These are phyloP conservation scores for Ambrosiella xylebori DNA, from an alignment of 2,329 filamentous ascomycete genomes.

Conservation along the genomic window DNA sequence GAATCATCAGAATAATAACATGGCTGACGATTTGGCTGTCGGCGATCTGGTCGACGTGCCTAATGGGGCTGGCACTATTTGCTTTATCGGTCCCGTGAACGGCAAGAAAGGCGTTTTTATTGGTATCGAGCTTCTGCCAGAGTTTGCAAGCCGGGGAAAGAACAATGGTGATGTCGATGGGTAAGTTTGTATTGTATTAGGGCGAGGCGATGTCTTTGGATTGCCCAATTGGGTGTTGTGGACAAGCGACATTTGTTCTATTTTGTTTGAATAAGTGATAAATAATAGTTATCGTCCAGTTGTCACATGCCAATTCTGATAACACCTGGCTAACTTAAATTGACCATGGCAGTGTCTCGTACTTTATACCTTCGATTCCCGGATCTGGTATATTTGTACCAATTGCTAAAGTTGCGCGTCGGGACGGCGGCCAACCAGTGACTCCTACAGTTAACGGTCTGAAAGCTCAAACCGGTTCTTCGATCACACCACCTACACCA, in stretches of 20 bases:
- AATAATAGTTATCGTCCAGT: too few relatives aligned
- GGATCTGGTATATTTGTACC: slow-evolving; percentile 91
- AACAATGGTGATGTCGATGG: slow-evolving; percentile 94
- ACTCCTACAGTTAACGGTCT: slow-evolving; percentile 41
- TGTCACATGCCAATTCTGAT: too few relatives aligned
- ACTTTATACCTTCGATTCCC: slow-evolving; percentile 63
- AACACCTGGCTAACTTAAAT: too few relatives aligned
- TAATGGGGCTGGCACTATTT: slow-evolving; percentile 69
- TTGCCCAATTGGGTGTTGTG: background rate
- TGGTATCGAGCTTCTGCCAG: slow-evolving; percentile 70
- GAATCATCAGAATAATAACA: slow-evolving; percentile 21
- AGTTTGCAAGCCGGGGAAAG: slow-evolving; percentile 73
- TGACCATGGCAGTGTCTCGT: slow-evolving; percentile 35
- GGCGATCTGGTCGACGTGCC: slow-evolving; percentile 84
- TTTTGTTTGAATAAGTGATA: too few relatives aligned
- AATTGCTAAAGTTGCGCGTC: slow-evolving; percentile 58
- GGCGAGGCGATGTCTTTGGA: background rate
- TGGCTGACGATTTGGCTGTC: slow-evolving; percentile 39
- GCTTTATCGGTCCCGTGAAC: slow-evolving; percentile 70
- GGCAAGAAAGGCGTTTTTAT: slow-evolving; percentile 87
- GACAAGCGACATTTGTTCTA: too few relatives aligned
- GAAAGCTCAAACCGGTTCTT: slow-evolving; percentile 41
- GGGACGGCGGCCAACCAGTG: slow-evolving; percentile 41
- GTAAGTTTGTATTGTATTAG: slow-evolving; percentile 29
- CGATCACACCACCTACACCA: slow-evolving; percentile 46